Evolutionary conservation across 148 eudicot species (phyloP), one percentile per base, ranked within the genome.

Genomic region (Suaeda aralocaspica): DNA sequence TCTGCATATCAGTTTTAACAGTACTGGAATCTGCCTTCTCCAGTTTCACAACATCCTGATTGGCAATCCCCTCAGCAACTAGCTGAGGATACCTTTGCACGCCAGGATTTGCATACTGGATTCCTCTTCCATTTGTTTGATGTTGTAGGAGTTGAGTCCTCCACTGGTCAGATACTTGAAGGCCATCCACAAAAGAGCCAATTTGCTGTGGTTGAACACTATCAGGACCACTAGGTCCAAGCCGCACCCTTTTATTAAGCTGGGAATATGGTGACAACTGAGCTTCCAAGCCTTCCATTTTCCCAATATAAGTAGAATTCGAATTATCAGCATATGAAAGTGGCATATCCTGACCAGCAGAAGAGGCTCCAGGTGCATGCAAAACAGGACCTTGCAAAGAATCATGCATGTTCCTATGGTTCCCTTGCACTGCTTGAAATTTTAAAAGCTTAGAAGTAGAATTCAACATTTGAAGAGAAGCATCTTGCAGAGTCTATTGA

Each of bases 221-320:
- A 78, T 93, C 90, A 58, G 74, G 74, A 60, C 82, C 83, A 30
- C 72, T 52, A 66, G 83, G 66, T 61, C 77, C 77, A 46, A 77
- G 50, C 89, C 88, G 80, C 11, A 78, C 68, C 79, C 89, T 86
- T 80, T 87, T 94, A 74, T 75, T 84, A 74, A 80, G 46, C 77
- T 31, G 53, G n/a, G 83, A 68, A 56, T 81, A 72, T 29, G 86
- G 84, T 64, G 92, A 82, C 63, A 80, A 55, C 59, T 76, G 88
- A 18, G 82, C 92, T 62, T 89, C 97, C 86, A 84, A 92, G 75
- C 74, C 79, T 60, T 89, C 97, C 81, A 87, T 71, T 81, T 82
- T 91, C 64, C 79, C 90, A 73, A 78, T 72, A 58, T 76, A 71
- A 53, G 72, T 30, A 59, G 84, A 49, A 68, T 82, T 88, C 69